Base-by-base conservation (phyloP, 2,329 filamentous ascomycete species). In the Fusarium paranaense region DNA sequence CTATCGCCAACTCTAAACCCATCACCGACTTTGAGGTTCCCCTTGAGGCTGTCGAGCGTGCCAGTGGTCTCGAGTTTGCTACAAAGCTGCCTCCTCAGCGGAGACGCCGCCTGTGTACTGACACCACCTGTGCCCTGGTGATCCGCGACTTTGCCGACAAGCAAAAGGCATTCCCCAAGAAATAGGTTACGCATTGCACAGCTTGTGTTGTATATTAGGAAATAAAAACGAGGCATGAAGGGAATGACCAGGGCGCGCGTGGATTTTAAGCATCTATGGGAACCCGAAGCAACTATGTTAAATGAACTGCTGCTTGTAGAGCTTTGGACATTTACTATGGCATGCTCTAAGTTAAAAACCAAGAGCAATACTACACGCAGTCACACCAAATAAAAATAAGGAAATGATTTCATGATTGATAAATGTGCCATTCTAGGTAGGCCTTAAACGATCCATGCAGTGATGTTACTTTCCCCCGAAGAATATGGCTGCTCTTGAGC, bases 21-120 rank as follows among this genome's bases (percentile, higher is more conserved):
- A 87, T 99, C 76, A 87, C 90, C 61, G 95, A 98, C 81, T 99
- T 99, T 80, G 96, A 98, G 87, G 97, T 98, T 30, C 96, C 97
- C 0, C 82, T 99, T 40, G 96, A 98, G 87, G 93, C 92, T 11
- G 91, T 99, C 38, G 97, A 99, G 89, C 89, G 95, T 73, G 96
- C 97, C 2, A 95, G 93, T 75, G 97, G 97, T 6, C 85, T 99
- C 78, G 95, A 98, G 81, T 99, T 99, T 84, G 94, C 94, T 32
- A 87, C 88, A 22, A 93, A 96, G 85, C 84, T 99, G 80, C 93
- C 95, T 7, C 82, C 87, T 3, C 87, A 91, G 79, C 89, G 95
- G 77, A 89, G 94, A 80, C 95, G 91, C 85, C 89, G 92, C 70
- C 86, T 99, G 62, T 99, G 97, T 83, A 88, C 94, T 74, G 96